Percentiles rank a stretch among this genome's conserved stretches.
Evolutionary conservation across 2,329 filamentous ascomycete species (phyloP).

Genomic region (Cordyceps fumosorosea): DNA sequence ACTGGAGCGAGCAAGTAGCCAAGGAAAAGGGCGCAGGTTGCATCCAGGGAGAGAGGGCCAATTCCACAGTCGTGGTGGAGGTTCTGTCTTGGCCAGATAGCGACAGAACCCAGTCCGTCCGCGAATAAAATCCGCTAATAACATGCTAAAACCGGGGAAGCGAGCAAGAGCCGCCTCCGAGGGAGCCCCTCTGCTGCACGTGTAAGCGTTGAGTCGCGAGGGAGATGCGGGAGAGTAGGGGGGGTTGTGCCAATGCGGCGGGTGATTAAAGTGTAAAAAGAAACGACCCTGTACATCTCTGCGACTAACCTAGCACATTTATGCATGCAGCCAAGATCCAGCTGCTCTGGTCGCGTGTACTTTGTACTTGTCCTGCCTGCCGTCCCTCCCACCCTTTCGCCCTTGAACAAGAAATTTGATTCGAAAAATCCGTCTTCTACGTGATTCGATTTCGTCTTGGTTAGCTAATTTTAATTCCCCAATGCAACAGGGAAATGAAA

Average conservation of each 20-base stretch:
- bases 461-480: constrained; percentile 1
- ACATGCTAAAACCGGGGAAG: background rate
- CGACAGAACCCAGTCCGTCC: background rate
- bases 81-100: background rate
- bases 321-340: background rate
- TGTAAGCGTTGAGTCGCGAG: background rate
- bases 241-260: too few species aligned
- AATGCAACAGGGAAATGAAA: background rate
- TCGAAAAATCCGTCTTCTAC: background rate
- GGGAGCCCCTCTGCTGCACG: constrained; percentile 3
- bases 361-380: background rate
- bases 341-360: background rate
- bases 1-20: background rate
- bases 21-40: background rate
- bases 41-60: background rate
- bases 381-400: background rate
- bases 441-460: background rate
- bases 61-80: too few species aligned
- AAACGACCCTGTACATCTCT: background rate
- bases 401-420: background rate
- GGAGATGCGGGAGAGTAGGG: background rate
- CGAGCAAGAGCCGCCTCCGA: background rate
- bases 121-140: background rate
- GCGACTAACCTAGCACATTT: background rate
- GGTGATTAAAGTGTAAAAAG: background rate